These are phyloP conservation scores for Megacollybia marginata DNA, from an alignment of 768 basidiomycete species.

Conservation along the genomic window DNA sequence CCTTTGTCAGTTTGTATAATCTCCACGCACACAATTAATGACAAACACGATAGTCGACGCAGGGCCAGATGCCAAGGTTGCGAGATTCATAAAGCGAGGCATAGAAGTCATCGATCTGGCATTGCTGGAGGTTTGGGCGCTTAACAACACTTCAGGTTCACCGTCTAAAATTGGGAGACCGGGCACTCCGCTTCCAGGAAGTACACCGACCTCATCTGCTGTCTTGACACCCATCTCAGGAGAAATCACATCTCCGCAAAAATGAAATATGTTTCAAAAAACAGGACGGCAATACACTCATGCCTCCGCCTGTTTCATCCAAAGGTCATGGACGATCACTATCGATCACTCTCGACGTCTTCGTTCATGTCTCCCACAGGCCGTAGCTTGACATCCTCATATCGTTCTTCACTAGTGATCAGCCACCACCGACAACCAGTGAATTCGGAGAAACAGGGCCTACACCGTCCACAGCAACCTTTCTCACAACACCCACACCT, in stretches of 20 bases:
- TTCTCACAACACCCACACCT: neutral
- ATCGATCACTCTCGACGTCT: neutral
- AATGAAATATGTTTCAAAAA: slow-evolving; percentile 68
- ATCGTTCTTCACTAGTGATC: neutral
- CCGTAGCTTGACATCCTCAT: neutral
- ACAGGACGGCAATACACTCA: slow-evolving; percentile 31
- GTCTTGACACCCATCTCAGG: slow-evolving; percentile 17
- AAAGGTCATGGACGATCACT: slow-evolving; percentile 1
- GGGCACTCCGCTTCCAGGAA: neutral
- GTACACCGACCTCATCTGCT: slow-evolving; percentile 24
- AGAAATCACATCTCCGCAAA: slow-evolving; percentile 24
- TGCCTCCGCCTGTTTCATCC: slow-evolving; percentile 14
- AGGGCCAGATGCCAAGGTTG: slow-evolving; percentile 81
- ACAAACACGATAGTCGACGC: slow-evolving; percentile 83
- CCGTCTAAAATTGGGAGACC: neutral
- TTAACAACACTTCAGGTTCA: slow-evolving; percentile 9
- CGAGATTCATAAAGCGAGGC: slow-evolving; percentile 65
- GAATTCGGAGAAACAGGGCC: neutral
- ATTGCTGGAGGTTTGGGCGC: slow-evolving; percentile 65
- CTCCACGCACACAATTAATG: slow-evolving; percentile 82
- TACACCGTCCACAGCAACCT: neutral
- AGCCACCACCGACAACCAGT: neutral
- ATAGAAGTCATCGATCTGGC: slow-evolving; percentile 75
- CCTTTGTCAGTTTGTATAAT: slow-evolving; percentile 85
- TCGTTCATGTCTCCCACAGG: neutral